A percentile compares a stretch with the other conserved stretches of the same genome.
These are phyloP conservation scores for Phytomonas sp. DNA, from an alignment of 208 protist genomes.

Conservation along the genomic window DNA sequence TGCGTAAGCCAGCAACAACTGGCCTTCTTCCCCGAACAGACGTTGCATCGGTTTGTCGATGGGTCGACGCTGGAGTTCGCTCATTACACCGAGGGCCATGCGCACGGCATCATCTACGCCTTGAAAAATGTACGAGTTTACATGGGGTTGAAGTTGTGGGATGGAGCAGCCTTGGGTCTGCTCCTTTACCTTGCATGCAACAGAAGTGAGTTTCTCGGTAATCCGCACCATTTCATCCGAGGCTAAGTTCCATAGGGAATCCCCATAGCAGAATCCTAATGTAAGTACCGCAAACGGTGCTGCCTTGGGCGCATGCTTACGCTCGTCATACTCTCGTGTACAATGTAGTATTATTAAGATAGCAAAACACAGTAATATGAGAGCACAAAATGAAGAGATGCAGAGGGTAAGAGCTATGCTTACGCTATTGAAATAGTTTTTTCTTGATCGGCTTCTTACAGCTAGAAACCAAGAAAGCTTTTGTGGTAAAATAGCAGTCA, in stretches of 20 bases:
- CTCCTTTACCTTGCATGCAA: slow-evolving; percentile 36
- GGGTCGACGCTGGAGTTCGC: slow-evolving; percentile 36
- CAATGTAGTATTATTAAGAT: slow-evolving; percentile 23
- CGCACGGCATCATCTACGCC: slow-evolving; percentile 36
- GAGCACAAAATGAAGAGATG: slow-evolving; percentile 18
- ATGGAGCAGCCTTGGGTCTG: slow-evolving; percentile 43
- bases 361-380: slow-evolving; percentile 19
- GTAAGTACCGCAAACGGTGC: slow-evolving; percentile 66
- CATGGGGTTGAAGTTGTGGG: slow-evolving; percentile 67
- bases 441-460: too few species aligned
- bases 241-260: slow-evolving; percentile 62
- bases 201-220: slow-evolving; percentile 26
- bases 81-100: slow-evolving; percentile 49
- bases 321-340: slow-evolving; percentile 45
- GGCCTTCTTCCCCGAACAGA: slow-evolving; percentile 50
- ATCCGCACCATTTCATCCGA: slow-evolving; percentile 49
- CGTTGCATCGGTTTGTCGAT: slow-evolving; percentile 50
- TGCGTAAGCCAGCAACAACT: slow-evolving; percentile 45
- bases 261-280: slow-evolving; percentile 49
- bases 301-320: slow-evolving; percentile 44
- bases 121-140: slow-evolving; percentile 36
- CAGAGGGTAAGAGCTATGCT: slow-evolving; percentile 21
- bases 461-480: too few species aligned
- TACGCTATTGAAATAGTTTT: too few species aligned
- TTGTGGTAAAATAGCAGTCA: neutral